Percentiles rank a stretch among this genome's conserved stretches.
phyloP scores from a whole-genome alignment of 2,329 filamentous ascomycete species.

The Fusarium pseudonygamai region DNA sequence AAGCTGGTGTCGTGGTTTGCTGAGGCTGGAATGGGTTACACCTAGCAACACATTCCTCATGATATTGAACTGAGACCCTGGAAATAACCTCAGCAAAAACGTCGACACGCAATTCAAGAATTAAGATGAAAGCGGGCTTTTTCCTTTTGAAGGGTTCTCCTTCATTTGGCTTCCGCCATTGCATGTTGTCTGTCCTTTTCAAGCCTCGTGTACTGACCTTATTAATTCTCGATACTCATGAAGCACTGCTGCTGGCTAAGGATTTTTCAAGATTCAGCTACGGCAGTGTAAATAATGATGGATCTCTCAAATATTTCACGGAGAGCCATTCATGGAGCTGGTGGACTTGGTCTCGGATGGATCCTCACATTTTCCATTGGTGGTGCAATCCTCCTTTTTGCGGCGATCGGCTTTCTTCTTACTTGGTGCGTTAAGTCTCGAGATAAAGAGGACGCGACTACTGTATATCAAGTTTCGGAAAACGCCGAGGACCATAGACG shows the following conservation, averaged over 20 bases:
- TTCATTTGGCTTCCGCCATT: constrained; percentile 22
- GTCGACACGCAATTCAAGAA: constrained; percentile 7
- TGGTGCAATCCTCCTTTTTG: constrained; percentile 58
- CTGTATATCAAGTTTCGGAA: constrained; percentile 45
- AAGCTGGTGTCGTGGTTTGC: constrained; percentile 25
- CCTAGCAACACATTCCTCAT: constrained; percentile 53
- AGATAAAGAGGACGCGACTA: constrained; percentile 30
- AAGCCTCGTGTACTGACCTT: constrained; percentile 6
- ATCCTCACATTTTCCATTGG: constrained; percentile 58
- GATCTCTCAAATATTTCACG: background rate
- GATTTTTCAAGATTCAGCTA: constrained; percentile 8
- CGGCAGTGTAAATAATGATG: constrained; percentile 29
- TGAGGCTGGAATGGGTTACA: constrained; percentile 49
- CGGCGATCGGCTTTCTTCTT: constrained; percentile 54
- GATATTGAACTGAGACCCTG: constrained; percentile 44
- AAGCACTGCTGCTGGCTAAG: constrained; percentile 17
- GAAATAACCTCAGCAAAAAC: constrained; percentile 40
- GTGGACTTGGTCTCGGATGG: constrained; percentile 49
- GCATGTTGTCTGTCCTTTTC: constrained; percentile 33
- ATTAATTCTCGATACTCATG: background rate
- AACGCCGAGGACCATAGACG: constrained; percentile 20
- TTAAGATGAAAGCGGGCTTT: constrained; percentile 36
- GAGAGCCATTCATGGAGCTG: constrained; percentile 12
- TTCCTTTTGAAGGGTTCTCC: constrained; percentile 24
- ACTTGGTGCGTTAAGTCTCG: constrained; percentile 49